phyloP scores from a whole-genome alignment of 169 alveolate genomes.

The Hepatocystis sp. region DNA sequence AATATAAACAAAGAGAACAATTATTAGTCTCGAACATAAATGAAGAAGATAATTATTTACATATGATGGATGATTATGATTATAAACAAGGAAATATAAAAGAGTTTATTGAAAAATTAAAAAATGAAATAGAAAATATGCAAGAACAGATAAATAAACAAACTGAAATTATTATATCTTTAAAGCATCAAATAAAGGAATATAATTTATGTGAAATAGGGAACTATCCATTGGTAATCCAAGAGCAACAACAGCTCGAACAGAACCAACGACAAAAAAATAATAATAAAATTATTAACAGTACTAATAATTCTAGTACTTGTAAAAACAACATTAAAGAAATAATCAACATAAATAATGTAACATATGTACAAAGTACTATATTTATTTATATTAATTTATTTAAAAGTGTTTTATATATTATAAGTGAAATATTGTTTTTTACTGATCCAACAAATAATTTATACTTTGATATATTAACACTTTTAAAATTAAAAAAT shows the following conservation, averaged over 20 bases:
- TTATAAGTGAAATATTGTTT: constrained; percentile 65
- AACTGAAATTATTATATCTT: constrained; percentile 22
- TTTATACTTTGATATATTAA: constrained; percentile 46
- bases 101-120: constrained; percentile 34
- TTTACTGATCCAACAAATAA: constrained; percentile 53
- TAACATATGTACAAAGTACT: constrained; percentile 45
- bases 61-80: constrained; percentile 10
- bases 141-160: constrained; percentile 12
- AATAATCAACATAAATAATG: constrained; percentile 45
- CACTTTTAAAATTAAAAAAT: constrained; percentile 59
- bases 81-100: constrained; percentile 45
- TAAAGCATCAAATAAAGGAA: constrained; percentile 68
- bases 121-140: constrained; percentile 41
- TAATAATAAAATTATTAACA: too few relatives aligned
- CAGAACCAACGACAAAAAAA: too few relatives aligned
- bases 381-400: constrained; percentile 56
- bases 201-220: too few relatives aligned
- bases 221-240: too few relatives aligned
- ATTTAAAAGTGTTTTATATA: constrained; percentile 66
- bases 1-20: constrained; percentile 53
- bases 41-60: constrained; percentile 21
- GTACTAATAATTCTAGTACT: too few relatives aligned
- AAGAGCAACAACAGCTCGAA: too few relatives aligned
- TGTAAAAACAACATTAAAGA: constrained; percentile 32
- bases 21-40: constrained; percentile 22